phyloP scores from a whole-genome alignment of 768 basidiomycete genomes.

The Leccinum uliginosum region DNA sequence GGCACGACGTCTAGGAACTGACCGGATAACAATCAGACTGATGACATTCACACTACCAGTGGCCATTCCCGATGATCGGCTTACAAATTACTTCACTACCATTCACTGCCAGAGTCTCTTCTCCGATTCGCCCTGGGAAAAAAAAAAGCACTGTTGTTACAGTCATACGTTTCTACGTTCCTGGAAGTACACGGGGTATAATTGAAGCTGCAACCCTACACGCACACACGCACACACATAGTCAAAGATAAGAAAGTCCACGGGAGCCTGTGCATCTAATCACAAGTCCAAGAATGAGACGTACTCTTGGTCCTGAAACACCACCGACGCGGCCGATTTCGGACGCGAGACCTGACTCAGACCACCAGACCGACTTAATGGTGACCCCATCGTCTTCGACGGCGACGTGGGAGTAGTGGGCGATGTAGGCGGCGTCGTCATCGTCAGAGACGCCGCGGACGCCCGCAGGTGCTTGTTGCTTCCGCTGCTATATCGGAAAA shows the following conservation, averaged over 20 bases:
- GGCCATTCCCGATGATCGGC: not conserved
- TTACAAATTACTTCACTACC: not conserved
- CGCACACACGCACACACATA: not conserved
- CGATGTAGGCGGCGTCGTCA: not conserved
- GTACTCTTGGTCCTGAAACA: conserved; percentile 18
- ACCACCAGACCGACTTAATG: not conserved
- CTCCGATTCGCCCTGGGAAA: not conserved
- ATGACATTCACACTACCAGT: no score
- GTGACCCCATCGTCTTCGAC: not conserved
- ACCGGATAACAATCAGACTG: no score
- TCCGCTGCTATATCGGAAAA: conserved; percentile 1
- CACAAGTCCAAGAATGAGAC: conserved; percentile 26
- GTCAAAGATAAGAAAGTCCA: not conserved
- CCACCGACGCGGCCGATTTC: not conserved
- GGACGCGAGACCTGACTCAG: not conserved
- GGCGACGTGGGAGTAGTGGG: not conserved
- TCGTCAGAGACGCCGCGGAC: not conserved
- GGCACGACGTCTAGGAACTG: no score
- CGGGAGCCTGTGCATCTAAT: not conserved
- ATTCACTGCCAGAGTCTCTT: not conserved
- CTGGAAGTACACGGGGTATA: not conserved
- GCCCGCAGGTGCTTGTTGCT: not conserved
- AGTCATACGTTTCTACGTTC: not conserved
- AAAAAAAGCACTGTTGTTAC: not conserved
- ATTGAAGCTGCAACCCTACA: not conserved